Base-by-base conservation (phyloP, 768 basidiomycete genomes). In the Coprinellus micaceus region DNA sequence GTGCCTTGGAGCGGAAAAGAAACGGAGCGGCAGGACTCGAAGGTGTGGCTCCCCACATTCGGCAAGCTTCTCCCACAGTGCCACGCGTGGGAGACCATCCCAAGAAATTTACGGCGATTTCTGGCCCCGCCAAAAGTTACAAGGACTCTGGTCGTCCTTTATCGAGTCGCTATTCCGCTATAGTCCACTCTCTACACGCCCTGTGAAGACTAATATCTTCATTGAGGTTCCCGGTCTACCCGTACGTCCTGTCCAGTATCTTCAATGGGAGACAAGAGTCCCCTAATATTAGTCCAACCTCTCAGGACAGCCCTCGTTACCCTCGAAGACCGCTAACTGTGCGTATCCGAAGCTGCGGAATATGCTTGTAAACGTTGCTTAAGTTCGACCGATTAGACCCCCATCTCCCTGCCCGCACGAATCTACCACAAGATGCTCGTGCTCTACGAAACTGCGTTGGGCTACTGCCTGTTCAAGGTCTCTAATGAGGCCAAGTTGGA, bases 381-480 rank as follows among this genome's bases (percentile, higher is more conserved):
- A 28, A 21, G 36, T 7, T 11, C 49, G 13, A 36, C 37, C 36
- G 29, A n/a, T 44, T 44, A 7, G 10, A 54, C 41, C 26, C 52
- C 33, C 21, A 6, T 9, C 13, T n/a, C n/a, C n/a, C n/a, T 37
- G 17, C 9, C 11, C 28, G 12, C 28, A 5, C 33, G 4, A 37
- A 30, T 46, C 28, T n/a, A n/a, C n/a, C n/a, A n/a, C 37, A n/a
- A 30, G 10, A 98, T 98, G 94, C 83, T 98, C 73, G 95, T 98
- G 44, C 81, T 99, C 61, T 94, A 94, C 77, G 97, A 98, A 78
- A 94, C 94, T 1, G 84, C 94, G 39, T 84, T 96, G 73, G 94
- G 96, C 73, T 98, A 94, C 80, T 94, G 92, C 78, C 88, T 99
- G 53, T 98, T 99, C 86, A 97, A 97, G 74, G 81, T 96, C 61